Evolutionary conservation across 2,329 filamentous ascomycete species (phyloP).

Genomic region (Fusarium sp.): DNA sequence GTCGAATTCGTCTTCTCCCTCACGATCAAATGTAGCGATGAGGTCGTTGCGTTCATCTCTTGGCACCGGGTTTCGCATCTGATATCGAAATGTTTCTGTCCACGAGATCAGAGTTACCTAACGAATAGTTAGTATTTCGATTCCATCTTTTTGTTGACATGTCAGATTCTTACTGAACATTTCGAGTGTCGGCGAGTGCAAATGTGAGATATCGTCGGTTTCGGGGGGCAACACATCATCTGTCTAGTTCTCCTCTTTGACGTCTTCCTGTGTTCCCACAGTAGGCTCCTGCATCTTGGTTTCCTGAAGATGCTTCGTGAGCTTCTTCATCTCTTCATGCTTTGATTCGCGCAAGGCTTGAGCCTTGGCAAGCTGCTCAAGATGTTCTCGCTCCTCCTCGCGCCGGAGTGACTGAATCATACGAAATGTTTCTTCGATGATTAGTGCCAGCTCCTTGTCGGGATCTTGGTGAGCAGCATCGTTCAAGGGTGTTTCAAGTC

Average conservation of each 20-base stretch:
- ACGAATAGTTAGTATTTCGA: background rate
- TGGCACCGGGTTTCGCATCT: background rate
- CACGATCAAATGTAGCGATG: background rate
- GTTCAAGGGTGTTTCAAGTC: background rate
- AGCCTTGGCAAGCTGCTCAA: background rate
- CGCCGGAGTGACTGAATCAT: too few relatives aligned
- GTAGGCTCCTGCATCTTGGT: background rate
- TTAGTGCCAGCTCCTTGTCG: background rate
- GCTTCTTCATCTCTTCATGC: background rate
- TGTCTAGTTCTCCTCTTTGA: background rate
- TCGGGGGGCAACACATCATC: background rate
- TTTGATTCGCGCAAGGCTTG: background rate
- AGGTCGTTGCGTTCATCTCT: background rate
- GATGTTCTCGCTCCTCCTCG: background rate
- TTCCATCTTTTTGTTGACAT: too few relatives aligned
- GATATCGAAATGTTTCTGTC: background rate
- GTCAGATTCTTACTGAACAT: background rate
- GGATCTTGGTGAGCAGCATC: background rate
- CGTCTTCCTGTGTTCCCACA: background rate
- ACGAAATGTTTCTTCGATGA: background rate
- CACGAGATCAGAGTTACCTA: background rate
- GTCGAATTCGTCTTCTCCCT: too few relatives aligned
- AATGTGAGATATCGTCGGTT: background rate
- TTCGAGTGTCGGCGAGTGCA: background rate
- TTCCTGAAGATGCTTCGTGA: background rate